Evolutionary conservation across 768 basidiomycete species (phyloP), one percentile per base, ranked within the genome.

Genomic region (Omphalotus guepiniiformis): DNA sequence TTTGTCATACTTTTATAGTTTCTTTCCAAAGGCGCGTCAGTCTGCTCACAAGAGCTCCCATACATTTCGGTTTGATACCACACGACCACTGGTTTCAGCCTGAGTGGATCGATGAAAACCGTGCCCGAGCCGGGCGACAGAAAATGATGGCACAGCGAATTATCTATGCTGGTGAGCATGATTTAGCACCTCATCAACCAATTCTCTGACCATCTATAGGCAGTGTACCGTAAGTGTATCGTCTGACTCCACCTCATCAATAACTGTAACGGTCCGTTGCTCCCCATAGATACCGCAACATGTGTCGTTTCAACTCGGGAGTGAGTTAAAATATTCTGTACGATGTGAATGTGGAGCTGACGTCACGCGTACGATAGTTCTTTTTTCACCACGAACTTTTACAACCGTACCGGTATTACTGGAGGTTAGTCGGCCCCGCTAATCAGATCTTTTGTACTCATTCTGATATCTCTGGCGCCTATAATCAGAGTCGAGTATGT

Each of bases 301-400:
- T 96, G 94, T 96, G 94, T 65, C 81, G 94, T 9, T 97, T 84
- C 67, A 92, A 94, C 66, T 93, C 89, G 39, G 92, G 90, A 26
- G 89, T 91, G 64, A 54, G 82, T 69, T 5, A 11, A 32, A 26
- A 39, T 25, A 38, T 16, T 32, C 13, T 13, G 21, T 15, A 26
- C 32, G 37, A 25, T 39, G 27, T 47, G 34, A 32, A 23, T 6
- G 51, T 52, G 51, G 51, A 52, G 51, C 46, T 47, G 15, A 47
- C 53, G 38, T 52, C 1, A 26, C 22, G 35, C 28, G 18, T 19
- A 23, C 38, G 26, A 1, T 40, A 90, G 82, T 89, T 86, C 70
- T 94, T 95, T 69, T 94, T 80, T 69, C 73, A 76, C 35, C 92
- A 94, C 52, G 79, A 84, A 48, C 66, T 94, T 7, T 67, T 94